A percentile compares a stretch with the other conserved stretches of the same genome.
Evolutionary conservation across 805 yeast genomes (phyloP).

Genomic region (Danielia oregonensis): DNA sequence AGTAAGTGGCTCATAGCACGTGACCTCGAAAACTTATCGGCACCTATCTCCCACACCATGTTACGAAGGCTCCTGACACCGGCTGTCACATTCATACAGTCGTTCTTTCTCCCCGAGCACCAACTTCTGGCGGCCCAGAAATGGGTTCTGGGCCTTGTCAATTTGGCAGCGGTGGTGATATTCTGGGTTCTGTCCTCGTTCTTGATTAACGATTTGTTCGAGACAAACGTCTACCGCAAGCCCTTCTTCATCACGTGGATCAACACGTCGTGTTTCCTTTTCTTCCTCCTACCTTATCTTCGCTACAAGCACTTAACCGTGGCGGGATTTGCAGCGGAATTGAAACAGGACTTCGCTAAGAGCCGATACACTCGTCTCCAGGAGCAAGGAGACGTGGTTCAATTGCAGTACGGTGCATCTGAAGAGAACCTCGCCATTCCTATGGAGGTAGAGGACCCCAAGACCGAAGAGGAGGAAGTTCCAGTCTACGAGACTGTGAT

Average conservation of each 20-base stretch:
- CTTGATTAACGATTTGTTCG: constrained; percentile 73
- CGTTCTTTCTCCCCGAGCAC: constrained; percentile 14
- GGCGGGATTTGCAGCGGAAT: constrained; percentile 17
- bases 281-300: constrained; percentile 68
- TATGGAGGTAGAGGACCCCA: constrained; percentile 4
- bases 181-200: constrained; percentile 93
- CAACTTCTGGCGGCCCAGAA: constrained; percentile 31
- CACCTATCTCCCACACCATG: constrained; percentile 3
- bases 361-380: no score
- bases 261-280: constrained; percentile 79
- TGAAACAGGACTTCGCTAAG: constrained; percentile 21
- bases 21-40: no score
- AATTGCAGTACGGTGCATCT: constrained; percentile 1
- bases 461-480: constrained; percentile 24
- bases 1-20: no score
- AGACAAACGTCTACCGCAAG: constrained; percentile 66
- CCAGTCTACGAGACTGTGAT: constrained; percentile 59
- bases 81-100: constrained; percentile 9
- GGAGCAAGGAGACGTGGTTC: no score
- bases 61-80: constrained; percentile 12
- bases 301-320: constrained; percentile 24
- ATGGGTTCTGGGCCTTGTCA: constrained; percentile 78
- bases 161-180: constrained; percentile 70
- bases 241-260: constrained; percentile 92
- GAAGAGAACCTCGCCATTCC: constrained; percentile 4